Evolutionary conservation across 2,329 filamentous ascomycete genomes (phyloP).

Genomic region (Raffaelea deltoideospora): DNA sequence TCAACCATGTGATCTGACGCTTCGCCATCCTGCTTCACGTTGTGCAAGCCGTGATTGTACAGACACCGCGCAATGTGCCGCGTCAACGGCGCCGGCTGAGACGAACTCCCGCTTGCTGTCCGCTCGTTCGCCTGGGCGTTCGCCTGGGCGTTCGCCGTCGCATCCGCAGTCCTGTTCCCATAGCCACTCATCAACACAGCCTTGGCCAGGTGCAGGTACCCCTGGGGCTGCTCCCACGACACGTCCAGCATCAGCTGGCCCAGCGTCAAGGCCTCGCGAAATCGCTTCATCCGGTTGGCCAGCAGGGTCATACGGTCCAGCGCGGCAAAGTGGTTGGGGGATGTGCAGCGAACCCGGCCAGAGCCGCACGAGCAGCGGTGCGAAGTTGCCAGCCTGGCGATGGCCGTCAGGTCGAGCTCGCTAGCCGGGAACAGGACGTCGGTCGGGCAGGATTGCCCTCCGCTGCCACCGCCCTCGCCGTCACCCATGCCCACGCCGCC

Average conservation of each 20-base stretch:
- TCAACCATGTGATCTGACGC: background rate
- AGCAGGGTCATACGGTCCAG: slow-evolving; percentile 3
- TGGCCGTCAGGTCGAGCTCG: slow-evolving; percentile 6
- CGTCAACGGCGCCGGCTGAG: background rate
- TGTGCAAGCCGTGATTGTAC: slow-evolving; percentile 8
- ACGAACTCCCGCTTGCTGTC: background rate
- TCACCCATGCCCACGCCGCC: no score
- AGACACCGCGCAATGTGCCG: slow-evolving; percentile 7
- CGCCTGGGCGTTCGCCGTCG: no score
- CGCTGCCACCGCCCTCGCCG: background rate
- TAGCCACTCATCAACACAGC: background rate
- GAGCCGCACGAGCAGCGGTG: slow-evolving; percentile 7
- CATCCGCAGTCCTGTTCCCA: no score
- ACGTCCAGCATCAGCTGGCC: slow-evolving; percentile 7
- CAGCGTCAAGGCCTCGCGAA: background rate
- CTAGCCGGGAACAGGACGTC: slow-evolving; percentile 1
- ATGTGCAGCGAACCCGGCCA: slow-evolving; percentile 3
- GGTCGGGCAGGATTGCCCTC: background rate
- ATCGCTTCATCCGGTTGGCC: background rate
- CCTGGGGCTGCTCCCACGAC: slow-evolving; percentile 4
- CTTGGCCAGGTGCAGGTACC: slow-evolving; percentile 9
- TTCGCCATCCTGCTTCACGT: slow-evolving; percentile 4
- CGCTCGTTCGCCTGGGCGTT: no score
- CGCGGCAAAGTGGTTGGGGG: slow-evolving; percentile 2
- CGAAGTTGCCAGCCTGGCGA: slow-evolving; percentile 3